Evolutionary conservation across 2,329 filamentous ascomycete genomes (phyloP).

Genomic region (Monilinia fructicola): DNA sequence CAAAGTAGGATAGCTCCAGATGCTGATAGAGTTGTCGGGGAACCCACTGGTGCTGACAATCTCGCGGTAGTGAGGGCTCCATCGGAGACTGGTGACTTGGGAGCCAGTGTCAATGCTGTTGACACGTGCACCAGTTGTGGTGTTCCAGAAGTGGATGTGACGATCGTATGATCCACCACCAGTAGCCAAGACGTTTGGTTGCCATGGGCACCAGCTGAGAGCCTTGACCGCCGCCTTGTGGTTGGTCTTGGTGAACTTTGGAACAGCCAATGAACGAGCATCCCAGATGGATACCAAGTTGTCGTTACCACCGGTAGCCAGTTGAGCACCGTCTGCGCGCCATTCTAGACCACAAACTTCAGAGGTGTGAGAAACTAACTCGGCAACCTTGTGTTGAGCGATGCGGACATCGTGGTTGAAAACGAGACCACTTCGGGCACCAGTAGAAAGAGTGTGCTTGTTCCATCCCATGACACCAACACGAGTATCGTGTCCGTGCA

Average conservation of each 20-base stretch:
- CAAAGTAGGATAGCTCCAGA: slow-evolving; percentile 97
- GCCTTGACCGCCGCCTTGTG: slow-evolving; percentile 99
- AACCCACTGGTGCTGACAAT: slow-evolving; percentile 97
- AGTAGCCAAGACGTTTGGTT: slow-evolving; percentile 93
- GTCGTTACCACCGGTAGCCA: slow-evolving; percentile 97
- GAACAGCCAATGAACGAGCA: slow-evolving; percentile 84
- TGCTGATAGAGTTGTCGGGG: slow-evolving; percentile 98
- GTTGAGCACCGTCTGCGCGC: slow-evolving; percentile 93
- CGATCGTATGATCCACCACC: slow-evolving; percentile 95
- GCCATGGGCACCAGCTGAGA: slow-evolving; percentile 98
- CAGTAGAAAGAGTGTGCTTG: slow-evolving; percentile 95
- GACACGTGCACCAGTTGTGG: slow-evolving; percentile 91
- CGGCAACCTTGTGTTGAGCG: slow-evolving; percentile 95
- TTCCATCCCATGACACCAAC: slow-evolving; percentile 99
- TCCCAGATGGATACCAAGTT: slow-evolving; percentile 99
- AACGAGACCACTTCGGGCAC: slow-evolving; percentile 89
- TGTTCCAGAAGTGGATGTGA: slow-evolving; percentile 99
- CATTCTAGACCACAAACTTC: slow-evolving; percentile 98
- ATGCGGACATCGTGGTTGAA: slow-evolving; percentile 99
- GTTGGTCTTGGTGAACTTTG: slow-evolving; percentile 99
- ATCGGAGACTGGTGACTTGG: slow-evolving; percentile 92
- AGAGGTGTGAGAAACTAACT: slow-evolving; percentile 94
- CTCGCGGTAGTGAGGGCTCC: slow-evolving; percentile 97
- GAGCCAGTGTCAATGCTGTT: slow-evolving; percentile 99
- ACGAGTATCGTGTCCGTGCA: slow-evolving; percentile 95